Conservation (phyloP, 2,329 filamentous ascomycete species). For the Sclerotinia glacialis region DNA sequence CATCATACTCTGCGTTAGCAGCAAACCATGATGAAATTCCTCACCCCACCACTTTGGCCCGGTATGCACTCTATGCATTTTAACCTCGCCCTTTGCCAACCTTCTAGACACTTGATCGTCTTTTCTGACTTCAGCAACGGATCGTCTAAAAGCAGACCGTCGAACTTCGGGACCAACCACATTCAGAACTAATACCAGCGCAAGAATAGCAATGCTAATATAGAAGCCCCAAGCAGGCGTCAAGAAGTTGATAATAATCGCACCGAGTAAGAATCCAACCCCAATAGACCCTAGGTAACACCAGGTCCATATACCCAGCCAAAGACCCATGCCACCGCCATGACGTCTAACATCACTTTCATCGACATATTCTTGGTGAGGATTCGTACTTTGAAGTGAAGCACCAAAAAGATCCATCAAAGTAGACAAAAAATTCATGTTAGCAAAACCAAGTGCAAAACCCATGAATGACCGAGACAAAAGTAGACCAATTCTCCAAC, state of each 20-base stretch:
- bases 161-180: conserved; percentile 70
- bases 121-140: conserved; percentile 61
- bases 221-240: conserved; percentile 75
- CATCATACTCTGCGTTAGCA: conserved; percentile 67
- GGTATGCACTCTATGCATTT: conserved; percentile 69
- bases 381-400: conserved; percentile 68
- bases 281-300: conserved; percentile 71
- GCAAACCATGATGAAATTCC: conserved; percentile 68
- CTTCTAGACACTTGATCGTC: conserved; percentile 53
- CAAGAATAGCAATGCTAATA: conserved; percentile 65
- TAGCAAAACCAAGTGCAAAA: conserved; percentile 67
- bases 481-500: conserved; percentile 61
- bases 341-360: conserved; percentile 67
- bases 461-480: conserved; percentile 65
- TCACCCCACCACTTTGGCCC: conserved; percentile 76
- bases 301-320: conserved; percentile 76
- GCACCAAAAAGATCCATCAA: conserved; percentile 74
- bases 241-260: conserved; percentile 61
- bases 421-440: conserved; percentile 72
- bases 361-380: conserved; percentile 69
- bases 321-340: conserved; percentile 76
- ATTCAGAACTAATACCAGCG: conserved; percentile 64
- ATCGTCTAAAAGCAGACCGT: conserved; percentile 64
- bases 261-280: conserved; percentile 69
- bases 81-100: conserved; percentile 70